Evolutionary conservation across 2,329 filamentous ascomycete species (phyloP).

Genomic region (Neofusicoccum umdonicola): DNA sequence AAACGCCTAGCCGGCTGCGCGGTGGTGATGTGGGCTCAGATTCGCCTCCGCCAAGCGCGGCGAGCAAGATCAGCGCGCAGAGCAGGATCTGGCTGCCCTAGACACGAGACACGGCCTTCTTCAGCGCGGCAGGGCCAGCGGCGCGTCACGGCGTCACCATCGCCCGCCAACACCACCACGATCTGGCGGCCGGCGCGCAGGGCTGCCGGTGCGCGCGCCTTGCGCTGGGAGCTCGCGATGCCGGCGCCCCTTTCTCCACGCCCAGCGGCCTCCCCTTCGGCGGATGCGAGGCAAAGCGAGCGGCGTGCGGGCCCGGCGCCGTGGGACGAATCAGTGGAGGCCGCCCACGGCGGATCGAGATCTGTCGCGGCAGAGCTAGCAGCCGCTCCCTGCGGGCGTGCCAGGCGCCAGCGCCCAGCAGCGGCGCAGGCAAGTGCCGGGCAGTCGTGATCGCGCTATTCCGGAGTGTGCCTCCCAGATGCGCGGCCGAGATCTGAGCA

Average conservation of each 20-base stretch:
- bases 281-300: slow-evolving; percentile 7
- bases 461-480: slow-evolving; percentile 4
- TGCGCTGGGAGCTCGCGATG: no score
- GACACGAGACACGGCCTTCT: slow-evolving; percentile 15
- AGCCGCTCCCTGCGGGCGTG: slow-evolving; percentile 12
- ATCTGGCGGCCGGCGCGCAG: slow-evolving; percentile 5
- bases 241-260: slow-evolving; percentile 5
- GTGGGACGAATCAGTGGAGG: slow-evolving; percentile 16
- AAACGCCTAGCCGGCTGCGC: background rate
- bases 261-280: background rate
- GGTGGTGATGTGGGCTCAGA: slow-evolving; percentile 4
- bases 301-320: slow-evolving; percentile 8
- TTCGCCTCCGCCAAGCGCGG: slow-evolving; percentile 8
- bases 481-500: slow-evolving; percentile 10
- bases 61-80: slow-evolving; percentile 12
- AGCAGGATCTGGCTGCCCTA: slow-evolving; percentile 12
- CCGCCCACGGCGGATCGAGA: slow-evolving; percentile 10
- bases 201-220: background rate
- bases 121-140: slow-evolving; percentile 11
- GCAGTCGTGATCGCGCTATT: background rate
- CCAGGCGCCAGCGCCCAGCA: background rate
- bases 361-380: slow-evolving; percentile 15
- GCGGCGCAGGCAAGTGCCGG: slow-evolving; percentile 9
- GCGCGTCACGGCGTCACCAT: slow-evolving; percentile 10
- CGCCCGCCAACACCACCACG: slow-evolving; percentile 2